Evolutionary conservation across 2,329 filamentous ascomycete species (phyloP).

Genomic region (Penicillium sp.): DNA sequence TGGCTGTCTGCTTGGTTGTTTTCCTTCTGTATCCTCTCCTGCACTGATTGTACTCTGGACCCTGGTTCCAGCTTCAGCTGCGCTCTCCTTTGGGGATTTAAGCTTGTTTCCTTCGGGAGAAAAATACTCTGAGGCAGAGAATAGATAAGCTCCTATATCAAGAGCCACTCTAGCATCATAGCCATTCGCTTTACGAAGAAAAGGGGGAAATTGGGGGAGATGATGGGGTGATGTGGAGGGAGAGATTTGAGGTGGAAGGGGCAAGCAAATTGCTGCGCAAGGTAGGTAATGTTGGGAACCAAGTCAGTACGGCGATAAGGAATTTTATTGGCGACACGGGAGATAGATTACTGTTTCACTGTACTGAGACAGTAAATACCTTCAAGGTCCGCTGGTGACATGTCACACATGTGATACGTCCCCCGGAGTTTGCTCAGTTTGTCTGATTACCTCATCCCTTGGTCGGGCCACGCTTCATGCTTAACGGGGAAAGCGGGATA

Average conservation of each 20-base stretch:
- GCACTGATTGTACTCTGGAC: conserved; percentile 9
- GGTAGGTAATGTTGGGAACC: not conserved
- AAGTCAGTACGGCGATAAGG: not conserved
- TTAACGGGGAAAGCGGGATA: conserved; percentile 1
- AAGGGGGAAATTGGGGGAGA: conserved; percentile 16
- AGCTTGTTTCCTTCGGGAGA: conserved; percentile 2
- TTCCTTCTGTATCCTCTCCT: not conserved
- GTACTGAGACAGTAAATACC: not conserved
- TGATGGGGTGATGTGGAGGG: conserved; percentile 19
- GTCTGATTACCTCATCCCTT: not conserved
- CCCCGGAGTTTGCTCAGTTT: not conserved
- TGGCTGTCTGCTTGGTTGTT: not conserved
- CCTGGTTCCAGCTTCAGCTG: conserved; percentile 8
- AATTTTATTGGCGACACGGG: not conserved
- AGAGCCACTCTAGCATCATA: conserved; percentile 39
- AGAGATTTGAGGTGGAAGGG: conserved; percentile 20
- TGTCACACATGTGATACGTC: not conserved
- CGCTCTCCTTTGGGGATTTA: not conserved
- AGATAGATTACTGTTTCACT: not conserved
- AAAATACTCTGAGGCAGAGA: conserved; percentile 23
- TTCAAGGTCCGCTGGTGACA: not conserved
- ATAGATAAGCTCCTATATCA: conserved; percentile 36
- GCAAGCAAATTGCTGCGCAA: conserved; percentile 2
- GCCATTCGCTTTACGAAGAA: conserved; percentile 43
- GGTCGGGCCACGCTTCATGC: conserved; percentile 1